Percentiles rank a stretch among this genome's conserved stretches.
Conservation (phyloP, 2,329 filamentous ascomycete species). For the Basipetospora chlamydospora region DNA sequence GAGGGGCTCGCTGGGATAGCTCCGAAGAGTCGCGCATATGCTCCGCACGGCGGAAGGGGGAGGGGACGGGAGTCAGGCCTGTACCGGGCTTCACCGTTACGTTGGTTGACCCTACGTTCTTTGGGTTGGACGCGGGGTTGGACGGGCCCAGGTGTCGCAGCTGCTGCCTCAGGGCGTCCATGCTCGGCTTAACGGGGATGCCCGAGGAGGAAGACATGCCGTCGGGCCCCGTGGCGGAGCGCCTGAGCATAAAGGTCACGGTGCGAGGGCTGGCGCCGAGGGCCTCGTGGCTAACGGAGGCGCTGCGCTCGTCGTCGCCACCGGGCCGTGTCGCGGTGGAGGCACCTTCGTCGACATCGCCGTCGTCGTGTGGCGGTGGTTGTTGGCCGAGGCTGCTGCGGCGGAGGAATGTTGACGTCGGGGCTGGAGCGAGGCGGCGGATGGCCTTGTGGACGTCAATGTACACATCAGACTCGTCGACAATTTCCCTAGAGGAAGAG, state of each 20-base stretch:
- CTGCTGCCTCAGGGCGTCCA: slow-evolving; percentile 48
- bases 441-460: slow-evolving; percentile 98
- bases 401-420: slow-evolving; percentile 48
- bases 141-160: slow-evolving; percentile 52
- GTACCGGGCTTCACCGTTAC: slow-evolving; percentile 48
- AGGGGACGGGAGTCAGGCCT: not conserved
- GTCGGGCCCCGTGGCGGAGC: slow-evolving; percentile 39
- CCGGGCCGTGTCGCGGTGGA: not conserved
- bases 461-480: slow-evolving; percentile 97
- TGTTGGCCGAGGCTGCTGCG: slow-evolving; percentile 14
- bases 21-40: slow-evolving; percentile 8
- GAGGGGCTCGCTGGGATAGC: too few relatives aligned
- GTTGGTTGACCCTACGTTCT: slow-evolving; percentile 43
- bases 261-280: slow-evolving; percentile 23
- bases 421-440: slow-evolving; percentile 71
- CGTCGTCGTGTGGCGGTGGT: too few relatives aligned
- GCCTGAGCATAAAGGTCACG: slow-evolving; percentile 45
- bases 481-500: slow-evolving; percentile 61
- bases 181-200: slow-evolving; percentile 43
- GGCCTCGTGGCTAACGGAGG: not conserved
- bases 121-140: slow-evolving; percentile 50
- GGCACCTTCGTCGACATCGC: too few relatives aligned
- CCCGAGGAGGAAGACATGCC: slow-evolving; percentile 21
- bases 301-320: slow-evolving; percentile 1
- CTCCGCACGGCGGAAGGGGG: not conserved